Conservation (phyloP, 2,329 filamentous ascomycete species). For the Plectosphaerella cucumerina region DNA sequence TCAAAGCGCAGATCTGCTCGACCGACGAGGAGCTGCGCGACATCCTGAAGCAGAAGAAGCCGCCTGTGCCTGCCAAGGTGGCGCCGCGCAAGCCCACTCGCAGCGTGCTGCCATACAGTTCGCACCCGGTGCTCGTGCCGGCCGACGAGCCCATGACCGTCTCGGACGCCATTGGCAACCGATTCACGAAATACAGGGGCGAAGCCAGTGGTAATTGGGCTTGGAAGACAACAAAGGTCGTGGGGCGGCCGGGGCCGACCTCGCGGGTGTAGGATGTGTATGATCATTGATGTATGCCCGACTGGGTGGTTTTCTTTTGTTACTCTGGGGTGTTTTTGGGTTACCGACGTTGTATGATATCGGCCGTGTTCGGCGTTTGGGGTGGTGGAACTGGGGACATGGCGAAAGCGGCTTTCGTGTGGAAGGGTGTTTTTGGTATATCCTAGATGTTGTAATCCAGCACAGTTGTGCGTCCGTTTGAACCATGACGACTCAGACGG, state of each 20-base stretch:
- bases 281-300: background rate
- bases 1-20: constrained; percentile 79
- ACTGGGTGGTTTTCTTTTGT: background rate
- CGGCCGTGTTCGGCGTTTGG: background rate
- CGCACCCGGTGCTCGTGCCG: constrained; percentile 25
- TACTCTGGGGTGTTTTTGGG: background rate
- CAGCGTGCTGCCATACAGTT: constrained; percentile 29
- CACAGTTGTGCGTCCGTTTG: too few species aligned
- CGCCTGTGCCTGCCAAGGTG: constrained; percentile 16
- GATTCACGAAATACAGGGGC: constrained; percentile 7
- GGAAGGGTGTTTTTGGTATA: too few species aligned
- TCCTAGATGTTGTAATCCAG: too few species aligned
- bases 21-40: constrained; percentile 70
- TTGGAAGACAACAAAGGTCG: constrained; percentile 11
- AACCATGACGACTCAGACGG: too few species aligned
- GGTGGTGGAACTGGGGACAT: too few species aligned
- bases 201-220: constrained; percentile 7
- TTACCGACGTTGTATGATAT: background rate
- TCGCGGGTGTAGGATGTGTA: constrained; percentile 8
- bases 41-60: constrained; percentile 58
- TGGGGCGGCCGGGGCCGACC: constrained; percentile 8
- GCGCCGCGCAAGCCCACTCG: constrained; percentile 10
- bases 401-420: too few species aligned
- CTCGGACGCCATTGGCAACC: constrained; percentile 24
- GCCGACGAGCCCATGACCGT: constrained; percentile 31